Evolutionary conservation across 2,329 filamentous ascomycete genomes (phyloP).

Genomic region (Mollisia scopiformis): DNA sequence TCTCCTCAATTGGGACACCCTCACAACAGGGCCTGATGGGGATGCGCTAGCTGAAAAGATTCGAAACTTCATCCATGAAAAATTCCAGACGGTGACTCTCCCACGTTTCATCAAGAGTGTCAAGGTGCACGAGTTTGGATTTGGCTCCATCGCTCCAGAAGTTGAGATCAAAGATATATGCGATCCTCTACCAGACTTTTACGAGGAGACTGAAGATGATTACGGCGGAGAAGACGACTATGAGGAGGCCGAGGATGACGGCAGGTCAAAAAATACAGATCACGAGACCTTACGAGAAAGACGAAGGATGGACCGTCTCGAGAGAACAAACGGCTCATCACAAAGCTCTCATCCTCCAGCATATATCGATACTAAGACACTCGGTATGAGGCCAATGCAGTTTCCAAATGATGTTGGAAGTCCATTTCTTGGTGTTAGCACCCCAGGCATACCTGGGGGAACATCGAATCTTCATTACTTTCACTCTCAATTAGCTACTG

Average conservation of each 20-base stretch:
- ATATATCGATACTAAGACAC: slow-evolving; percentile 45
- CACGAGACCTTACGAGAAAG: slow-evolving; percentile 36
- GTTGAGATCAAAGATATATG: slow-evolving; percentile 96
- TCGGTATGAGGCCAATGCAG: slow-evolving; percentile 34
- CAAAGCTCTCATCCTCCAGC: slow-evolving; percentile 32
- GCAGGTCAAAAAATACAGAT: slow-evolving; percentile 21
- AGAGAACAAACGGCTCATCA: slow-evolving; percentile 35
- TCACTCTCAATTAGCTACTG: slow-evolving; percentile 73
- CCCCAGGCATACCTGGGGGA: slow-evolving; percentile 68
- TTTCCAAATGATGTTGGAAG: slow-evolving; percentile 49
- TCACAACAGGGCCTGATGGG: slow-evolving; percentile 89
- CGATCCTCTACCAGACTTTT: slow-evolving; percentile 94
- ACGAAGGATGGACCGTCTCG: slow-evolving; percentile 39
- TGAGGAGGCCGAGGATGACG: slow-evolving; percentile 46
- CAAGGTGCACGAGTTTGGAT: slow-evolving; percentile 90
- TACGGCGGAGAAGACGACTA: slow-evolving; percentile 57
- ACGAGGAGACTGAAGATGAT: slow-evolving; percentile 77
- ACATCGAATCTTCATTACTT: slow-evolving; percentile 83
- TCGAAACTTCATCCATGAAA: slow-evolving; percentile 90
- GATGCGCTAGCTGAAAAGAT: slow-evolving; percentile 82
- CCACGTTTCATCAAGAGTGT: slow-evolving; percentile 97
- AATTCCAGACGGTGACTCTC: slow-evolving; percentile 89
- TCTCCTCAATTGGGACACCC: slow-evolving; percentile 91
- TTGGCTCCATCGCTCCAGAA: slow-evolving; percentile 80
- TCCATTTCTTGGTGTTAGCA: slow-evolving; percentile 62